Evolutionary conservation across 441 rosid genomes (phyloP).

Genomic region (Populus hybrid): DNA sequence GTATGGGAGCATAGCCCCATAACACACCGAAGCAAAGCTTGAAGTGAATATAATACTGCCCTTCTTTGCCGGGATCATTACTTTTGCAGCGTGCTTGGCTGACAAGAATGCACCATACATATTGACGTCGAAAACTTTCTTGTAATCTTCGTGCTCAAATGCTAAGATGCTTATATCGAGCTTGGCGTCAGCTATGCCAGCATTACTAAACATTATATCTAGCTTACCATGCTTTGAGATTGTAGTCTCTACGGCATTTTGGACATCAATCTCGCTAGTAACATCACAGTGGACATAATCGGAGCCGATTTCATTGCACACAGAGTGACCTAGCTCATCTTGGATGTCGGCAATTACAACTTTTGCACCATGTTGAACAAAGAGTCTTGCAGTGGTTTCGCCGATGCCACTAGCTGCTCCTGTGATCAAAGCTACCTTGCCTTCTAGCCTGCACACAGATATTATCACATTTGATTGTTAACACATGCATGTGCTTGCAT

Average conservation of each 20-base stretch:
- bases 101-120: constrained; percentile 29
- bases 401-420: constrained; percentile 54
- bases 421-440: constrained; percentile 48
- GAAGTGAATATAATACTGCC: constrained; percentile 38
- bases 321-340: constrained; percentile 36
- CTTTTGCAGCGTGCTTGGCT: constrained; percentile 46
- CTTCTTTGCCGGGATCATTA: constrained; percentile 40
- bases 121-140: constrained; percentile 33
- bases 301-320: constrained; percentile 22
- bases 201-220: constrained; percentile 44
- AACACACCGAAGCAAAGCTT: constrained; percentile 19
- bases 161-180: constrained; percentile 1
- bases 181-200: constrained; percentile 14
- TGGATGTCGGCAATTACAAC: constrained; percentile 44
- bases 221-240: constrained; percentile 40
- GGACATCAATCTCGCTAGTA: constrained; percentile 23
- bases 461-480: no score
- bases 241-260: constrained; percentile 27
- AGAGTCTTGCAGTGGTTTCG: constrained; percentile 27
- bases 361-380: constrained; percentile 40
- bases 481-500: no score
- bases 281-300: constrained; percentile 39
- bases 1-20: constrained; percentile 6
- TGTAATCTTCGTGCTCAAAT: constrained; percentile 20
- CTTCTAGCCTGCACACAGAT: constrained; percentile 29